Percentiles rank a stretch among this genome's conserved stretches.
These are phyloP conservation scores for Pleurotus djamor DNA, from an alignment of 768 basidiomycete species.

Conservation along the genomic window DNA sequence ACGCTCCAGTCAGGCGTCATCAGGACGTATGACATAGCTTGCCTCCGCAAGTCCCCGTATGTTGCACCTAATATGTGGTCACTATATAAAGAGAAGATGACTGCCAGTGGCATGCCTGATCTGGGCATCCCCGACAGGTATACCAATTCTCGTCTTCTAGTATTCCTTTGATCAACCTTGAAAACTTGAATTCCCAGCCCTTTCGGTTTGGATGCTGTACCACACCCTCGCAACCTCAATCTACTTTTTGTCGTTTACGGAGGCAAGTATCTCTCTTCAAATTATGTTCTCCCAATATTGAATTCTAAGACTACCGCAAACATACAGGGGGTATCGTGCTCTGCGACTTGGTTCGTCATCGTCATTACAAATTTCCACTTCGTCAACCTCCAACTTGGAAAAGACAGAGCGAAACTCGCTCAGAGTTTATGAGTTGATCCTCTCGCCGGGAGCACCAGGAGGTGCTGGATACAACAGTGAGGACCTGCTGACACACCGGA, in stretches of 20 bases:
- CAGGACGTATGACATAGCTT: conserved; percentile 74
- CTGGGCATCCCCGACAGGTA: conserved; percentile 31
- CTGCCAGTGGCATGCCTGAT: conserved; percentile 36
- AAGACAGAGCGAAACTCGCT: conserved; percentile 49
- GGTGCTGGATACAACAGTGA: conserved; percentile 59
- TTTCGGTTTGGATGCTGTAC: conserved; percentile 56
- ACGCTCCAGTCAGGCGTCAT: conserved; percentile 54
- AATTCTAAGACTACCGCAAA: conserved; percentile 5
- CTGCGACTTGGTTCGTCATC: conserved; percentile 48
- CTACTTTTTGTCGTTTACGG: conserved; percentile 73
- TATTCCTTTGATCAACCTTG: not conserved
- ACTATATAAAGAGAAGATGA: conserved; percentile 59
- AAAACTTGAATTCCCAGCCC: conserved; percentile 24
- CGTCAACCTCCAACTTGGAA: not conserved
- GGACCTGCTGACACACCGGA: conserved; percentile 70
- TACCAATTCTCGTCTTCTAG: not conserved
- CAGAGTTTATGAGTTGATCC: conserved; percentile 63
- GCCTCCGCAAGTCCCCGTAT: conserved; percentile 64
- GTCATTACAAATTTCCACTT: not conserved
- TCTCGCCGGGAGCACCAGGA: conserved; percentile 83
- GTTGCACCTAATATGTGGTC: conserved; percentile 77
- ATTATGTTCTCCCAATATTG: not conserved
- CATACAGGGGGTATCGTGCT: conserved; percentile 57
- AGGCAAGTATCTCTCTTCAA: conserved; percentile 36
- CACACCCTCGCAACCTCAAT: conserved; percentile 75